Conservation (phyloP, 352 stramenopile genomes). For the Blastocystis sp. region DNA sequence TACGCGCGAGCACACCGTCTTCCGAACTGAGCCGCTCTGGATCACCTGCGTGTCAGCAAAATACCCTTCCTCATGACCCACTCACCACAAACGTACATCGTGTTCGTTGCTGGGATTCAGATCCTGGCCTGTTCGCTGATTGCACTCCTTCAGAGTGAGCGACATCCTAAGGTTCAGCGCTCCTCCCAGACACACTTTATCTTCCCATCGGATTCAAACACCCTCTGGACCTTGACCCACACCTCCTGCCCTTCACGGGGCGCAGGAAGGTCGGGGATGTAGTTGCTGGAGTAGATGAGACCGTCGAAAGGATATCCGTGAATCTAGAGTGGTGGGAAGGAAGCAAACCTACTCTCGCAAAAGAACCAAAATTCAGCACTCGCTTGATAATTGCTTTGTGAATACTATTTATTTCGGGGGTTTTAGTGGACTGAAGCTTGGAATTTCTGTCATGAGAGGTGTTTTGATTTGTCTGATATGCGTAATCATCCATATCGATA, state of each 20-base stretch:
- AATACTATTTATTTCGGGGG: neutral
- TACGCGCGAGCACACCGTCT: neutral
- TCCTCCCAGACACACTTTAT: neutral
- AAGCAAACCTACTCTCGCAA: neutral
- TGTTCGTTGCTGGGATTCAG: neutral
- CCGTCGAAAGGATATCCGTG: neutral
- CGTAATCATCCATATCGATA: neutral
- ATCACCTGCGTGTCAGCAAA: neutral
- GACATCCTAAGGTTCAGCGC: neutral
- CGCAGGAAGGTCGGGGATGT: neutral
- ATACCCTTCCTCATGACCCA: neutral
- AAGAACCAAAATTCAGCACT: neutral
- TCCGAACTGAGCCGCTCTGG: neutral
- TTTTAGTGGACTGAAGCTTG: neutral
- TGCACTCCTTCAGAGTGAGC: conserved; percentile 8
- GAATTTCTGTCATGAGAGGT: neutral
- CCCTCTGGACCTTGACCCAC: neutral
- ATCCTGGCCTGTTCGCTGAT: neutral
- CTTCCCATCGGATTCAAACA: neutral
- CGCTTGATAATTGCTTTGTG: neutral
- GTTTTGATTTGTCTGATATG: neutral
- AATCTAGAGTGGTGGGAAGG: neutral
- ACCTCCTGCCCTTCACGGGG: neutral
- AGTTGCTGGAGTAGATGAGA: neutral
- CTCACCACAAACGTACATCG: neutral